Base-by-base conservation (phyloP, 2,329 filamentous ascomycete genomes). In the Colletotrichum ledebouriae region DNA sequence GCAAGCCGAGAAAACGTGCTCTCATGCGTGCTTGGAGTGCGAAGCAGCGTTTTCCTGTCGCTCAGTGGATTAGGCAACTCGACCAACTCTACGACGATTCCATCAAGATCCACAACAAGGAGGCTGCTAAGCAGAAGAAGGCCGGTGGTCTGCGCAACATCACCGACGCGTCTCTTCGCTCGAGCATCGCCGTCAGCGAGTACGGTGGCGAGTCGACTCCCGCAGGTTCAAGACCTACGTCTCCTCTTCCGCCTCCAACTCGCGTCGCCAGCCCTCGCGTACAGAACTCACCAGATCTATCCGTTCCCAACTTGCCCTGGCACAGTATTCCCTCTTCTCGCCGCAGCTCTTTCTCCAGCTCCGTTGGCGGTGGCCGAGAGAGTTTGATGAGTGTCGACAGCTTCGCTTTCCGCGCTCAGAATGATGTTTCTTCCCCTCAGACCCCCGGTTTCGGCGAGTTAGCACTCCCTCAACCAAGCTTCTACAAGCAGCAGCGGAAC, bases 21-120 rank as follows among this genome's bases (percentile, higher is more conserved):
- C 81, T 86, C 73, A 91, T 91, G 89, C 83, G 89, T 74, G 89
- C 89, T 44, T 83, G 87, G 66, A 89, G 87, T 20, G 87, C 87
- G 4, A 87, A 88, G 72, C 89, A 91, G 73, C 84, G 89, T 34
- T 91, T 91, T 78, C 89, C 89, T 15, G 88, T 91, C 13, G 86
- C 86, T 3, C 87, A 90, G 73, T 91, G 89, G 89, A 82, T 90
- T 59, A 86, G 90, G 72, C 87, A 89, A 69, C 78, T 91, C 10
- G 88, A 90, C 70, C 87, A 86, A 46, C 81, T 91, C 17, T 89
- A 91, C 73, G 79, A 79, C 13, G 87, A 85, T 10, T 83, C 88
- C 0, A 90, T 91, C 74, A 84, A 85, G 58, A 82, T 89, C 55
- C 76, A 77, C 66, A 65, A 74, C 46, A 78, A 78, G 71, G 76